Percentiles rank a stretch among this genome's conserved stretches.
phyloP scores from a whole-genome alignment of 768 basidiomycete species.

The Russula lepida region DNA sequence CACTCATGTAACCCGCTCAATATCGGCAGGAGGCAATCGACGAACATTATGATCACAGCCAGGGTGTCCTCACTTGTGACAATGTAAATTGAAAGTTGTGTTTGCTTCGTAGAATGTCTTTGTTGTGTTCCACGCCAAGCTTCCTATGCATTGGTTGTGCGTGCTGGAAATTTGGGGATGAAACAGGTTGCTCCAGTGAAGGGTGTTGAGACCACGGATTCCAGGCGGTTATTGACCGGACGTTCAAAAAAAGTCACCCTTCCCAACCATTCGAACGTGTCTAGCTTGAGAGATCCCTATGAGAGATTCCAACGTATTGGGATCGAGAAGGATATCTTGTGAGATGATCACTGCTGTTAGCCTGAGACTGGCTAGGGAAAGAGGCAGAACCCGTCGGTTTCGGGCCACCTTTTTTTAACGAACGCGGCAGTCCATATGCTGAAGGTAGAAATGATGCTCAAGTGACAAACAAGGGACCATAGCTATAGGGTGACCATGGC shows the following conservation, averaged over 20 bases:
- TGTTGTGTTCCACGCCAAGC: constrained; percentile 67
- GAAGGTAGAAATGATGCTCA: constrained; percentile 87
- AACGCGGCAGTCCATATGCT: constrained; percentile 55
- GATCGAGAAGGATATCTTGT: constrained; percentile 64
- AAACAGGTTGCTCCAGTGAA: constrained; percentile 75
- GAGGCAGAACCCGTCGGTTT: constrained; percentile 8
- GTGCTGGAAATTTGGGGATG: constrained; percentile 57
- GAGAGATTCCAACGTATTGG: no score
- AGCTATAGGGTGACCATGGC: constrained; percentile 27
- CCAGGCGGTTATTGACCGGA: constrained; percentile 53
- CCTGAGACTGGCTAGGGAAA: neutral
- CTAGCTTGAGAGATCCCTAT: no score
- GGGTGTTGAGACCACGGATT: constrained; percentile 56
- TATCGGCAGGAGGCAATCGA: constrained; percentile 52
- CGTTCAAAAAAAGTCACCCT: constrained; percentile 56
- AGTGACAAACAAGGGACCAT: constrained; percentile 43
- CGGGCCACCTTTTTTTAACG: constrained; percentile 45
- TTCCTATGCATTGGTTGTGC: constrained; percentile 70
- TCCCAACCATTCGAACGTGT: no score
- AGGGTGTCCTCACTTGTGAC: neutral
- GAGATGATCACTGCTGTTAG: no score
- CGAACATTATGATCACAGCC: constrained; percentile 38
- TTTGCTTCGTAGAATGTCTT: constrained; percentile 80
- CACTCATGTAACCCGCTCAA: constrained; percentile 41
- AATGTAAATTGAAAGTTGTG: neutral